phyloP scores from a whole-genome alignment of 331 rosid species.

The Pyracantha coccinea region DNA sequence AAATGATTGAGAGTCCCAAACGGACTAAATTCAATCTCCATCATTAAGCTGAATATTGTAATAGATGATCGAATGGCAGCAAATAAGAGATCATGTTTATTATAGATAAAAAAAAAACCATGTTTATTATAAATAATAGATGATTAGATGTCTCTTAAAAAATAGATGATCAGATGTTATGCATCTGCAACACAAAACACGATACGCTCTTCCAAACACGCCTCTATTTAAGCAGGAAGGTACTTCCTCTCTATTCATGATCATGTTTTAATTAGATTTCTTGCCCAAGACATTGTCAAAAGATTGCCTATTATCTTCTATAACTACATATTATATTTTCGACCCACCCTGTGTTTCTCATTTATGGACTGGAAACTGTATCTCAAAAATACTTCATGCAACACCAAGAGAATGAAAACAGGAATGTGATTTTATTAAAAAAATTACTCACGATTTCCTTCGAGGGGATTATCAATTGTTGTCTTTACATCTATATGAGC shows the following conservation, averaged over 20 bases:
- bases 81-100: background rate
- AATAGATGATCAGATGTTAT: background rate
- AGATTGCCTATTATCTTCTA: background rate
- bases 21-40: background rate
- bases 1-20: background rate
- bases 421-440: background rate
- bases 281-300: background rate
- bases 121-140: too few relatives aligned
- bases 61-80: background rate
- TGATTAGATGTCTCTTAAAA: too few relatives aligned
- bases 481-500: slow-evolving; percentile 39
- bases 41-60: background rate
- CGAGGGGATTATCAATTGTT: slow-evolving; percentile 30
- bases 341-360: background rate
- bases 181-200: background rate
- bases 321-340: background rate
- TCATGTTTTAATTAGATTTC: background rate
- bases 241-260: background rate
- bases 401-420: background rate
- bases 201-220: background rate
- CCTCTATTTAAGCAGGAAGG: background rate
- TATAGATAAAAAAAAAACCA: background rate
- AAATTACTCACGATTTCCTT: slow-evolving; percentile 62
- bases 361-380: background rate
- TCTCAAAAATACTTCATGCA: background rate